Conservation (phyloP, 2,329 filamentous ascomycete species). For the Atkinsonella hypoxylon region DNA sequence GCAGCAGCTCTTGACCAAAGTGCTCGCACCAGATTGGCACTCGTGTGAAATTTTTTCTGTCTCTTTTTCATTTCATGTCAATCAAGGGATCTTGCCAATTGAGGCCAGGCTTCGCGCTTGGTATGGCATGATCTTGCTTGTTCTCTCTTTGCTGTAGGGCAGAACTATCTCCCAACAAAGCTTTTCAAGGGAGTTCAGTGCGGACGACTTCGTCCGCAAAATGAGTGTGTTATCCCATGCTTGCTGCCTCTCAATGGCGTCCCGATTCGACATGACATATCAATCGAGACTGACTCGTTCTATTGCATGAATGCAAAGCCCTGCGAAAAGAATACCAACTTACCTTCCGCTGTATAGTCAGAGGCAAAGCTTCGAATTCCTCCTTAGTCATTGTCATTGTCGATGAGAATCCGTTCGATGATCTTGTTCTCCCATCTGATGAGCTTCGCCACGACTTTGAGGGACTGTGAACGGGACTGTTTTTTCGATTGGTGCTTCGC, state of each 20-base stretch:
- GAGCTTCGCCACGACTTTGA: constrained; percentile 14
- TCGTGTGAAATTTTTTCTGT: background rate
- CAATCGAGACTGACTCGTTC: too few relatives aligned
- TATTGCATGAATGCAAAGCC: background rate
- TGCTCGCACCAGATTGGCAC: background rate
- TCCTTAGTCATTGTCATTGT: constrained; percentile 22
- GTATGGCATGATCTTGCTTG: background rate
- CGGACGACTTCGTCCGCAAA: too few relatives aligned
- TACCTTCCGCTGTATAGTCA: constrained; percentile 45
- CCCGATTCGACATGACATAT: background rate
- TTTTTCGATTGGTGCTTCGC: constrained; percentile 11
- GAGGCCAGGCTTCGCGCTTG: background rate
- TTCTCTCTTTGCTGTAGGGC: background rate
- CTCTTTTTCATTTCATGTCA: background rate
- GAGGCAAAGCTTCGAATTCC: constrained; percentile 40
- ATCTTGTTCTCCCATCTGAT: constrained; percentile 11
- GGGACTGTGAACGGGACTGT: constrained; percentile 10
- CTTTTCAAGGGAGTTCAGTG: background rate
- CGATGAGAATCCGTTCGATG: constrained; percentile 14
- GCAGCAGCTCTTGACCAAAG: background rate
- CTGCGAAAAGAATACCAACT: constrained; percentile 15
- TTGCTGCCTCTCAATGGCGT: background rate
- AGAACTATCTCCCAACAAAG: background rate
- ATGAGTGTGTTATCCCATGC: background rate
- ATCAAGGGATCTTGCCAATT: background rate